phyloP scores from a whole-genome alignment of 163 green algal genomes.

The Scenedesmus sp. region DNA sequence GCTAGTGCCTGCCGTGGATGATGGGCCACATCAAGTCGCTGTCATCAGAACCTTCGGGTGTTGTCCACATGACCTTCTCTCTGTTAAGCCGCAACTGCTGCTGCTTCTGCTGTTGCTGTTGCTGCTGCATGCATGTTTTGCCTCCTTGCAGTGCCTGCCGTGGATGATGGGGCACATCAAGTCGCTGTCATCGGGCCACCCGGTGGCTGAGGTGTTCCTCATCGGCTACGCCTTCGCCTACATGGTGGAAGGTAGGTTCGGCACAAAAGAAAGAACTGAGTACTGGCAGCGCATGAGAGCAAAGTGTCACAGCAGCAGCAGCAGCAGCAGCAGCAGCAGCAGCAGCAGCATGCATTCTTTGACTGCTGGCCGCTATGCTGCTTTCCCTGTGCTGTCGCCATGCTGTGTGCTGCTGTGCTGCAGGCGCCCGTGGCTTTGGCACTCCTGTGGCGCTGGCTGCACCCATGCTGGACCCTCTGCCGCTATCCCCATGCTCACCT shows the following conservation, averaged over 20 bases:
- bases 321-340: neutral
- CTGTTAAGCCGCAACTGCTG: neutral
- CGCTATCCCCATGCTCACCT: neutral
- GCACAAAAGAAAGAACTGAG: neutral
- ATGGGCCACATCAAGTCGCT: slow-evolving; percentile 6
- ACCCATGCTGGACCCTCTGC: neutral
- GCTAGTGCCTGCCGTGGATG: slow-evolving; percentile 6
- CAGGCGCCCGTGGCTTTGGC: slow-evolving; percentile 3
- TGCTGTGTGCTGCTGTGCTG: neutral
- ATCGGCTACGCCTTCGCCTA: slow-evolving; percentile 53
- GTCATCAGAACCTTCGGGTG: neutral
- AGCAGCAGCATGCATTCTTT: neutral
- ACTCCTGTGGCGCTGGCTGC: neutral
- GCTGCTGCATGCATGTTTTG: neutral
- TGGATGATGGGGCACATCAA: slow-evolving; percentile 50
- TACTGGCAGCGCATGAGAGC: neutral
- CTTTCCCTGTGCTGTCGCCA: neutral
- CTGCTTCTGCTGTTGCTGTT: neutral
- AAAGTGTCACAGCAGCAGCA: neutral
- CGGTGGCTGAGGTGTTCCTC: slow-evolving; percentile 50
- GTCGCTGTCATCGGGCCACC: slow-evolving; percentile 22
- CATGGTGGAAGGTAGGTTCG: slow-evolving; percentile 41
- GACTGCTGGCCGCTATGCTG: neutral
- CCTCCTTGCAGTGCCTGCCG: neutral
- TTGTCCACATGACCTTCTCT: neutral